These are phyloP conservation scores for Syzygium aqueum DNA, from an alignment of 345 rosid genomes.

Conservation along the genomic window DNA sequence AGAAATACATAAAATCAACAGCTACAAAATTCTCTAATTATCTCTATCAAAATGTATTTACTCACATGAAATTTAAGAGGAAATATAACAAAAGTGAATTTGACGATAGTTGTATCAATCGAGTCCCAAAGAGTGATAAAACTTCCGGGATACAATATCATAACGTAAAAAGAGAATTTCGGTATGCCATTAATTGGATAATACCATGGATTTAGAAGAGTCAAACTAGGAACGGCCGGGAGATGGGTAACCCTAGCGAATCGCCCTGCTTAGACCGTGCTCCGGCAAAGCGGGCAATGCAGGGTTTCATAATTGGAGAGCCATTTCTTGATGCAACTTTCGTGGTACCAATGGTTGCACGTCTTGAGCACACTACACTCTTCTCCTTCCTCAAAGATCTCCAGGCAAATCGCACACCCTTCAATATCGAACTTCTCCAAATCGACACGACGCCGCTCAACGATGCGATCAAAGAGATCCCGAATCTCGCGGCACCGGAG, in stretches of 20 bases:
- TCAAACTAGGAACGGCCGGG: neutral
- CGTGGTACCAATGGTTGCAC: conserved; percentile 3
- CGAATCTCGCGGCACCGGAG: fast-evolving
- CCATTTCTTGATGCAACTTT: neutral
- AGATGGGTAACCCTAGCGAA: neutral
- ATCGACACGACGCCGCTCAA: neutral
- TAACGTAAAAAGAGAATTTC: neutral
- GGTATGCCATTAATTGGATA: neutral
- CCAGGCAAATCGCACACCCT: neutral
- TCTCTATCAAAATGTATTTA: too few species aligned
- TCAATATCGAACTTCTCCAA: neutral
- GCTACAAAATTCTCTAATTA: too few species aligned
- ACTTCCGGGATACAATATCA: neutral
- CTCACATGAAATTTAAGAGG: neutral
- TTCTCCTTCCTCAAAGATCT: neutral
- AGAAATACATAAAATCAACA: too few species aligned
- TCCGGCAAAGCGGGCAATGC: neutral
- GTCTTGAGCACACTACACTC: neutral
- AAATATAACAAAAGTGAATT: neutral
- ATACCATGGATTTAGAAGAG: neutral
- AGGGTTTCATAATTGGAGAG: neutral
- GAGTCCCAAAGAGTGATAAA: neutral
- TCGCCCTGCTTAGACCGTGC: neutral
- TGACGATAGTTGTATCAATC: neutral
- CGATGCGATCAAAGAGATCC: neutral